A percentile compares a stretch with the other conserved stretches of the same genome.
phyloP scores from a whole-genome alignment of 2,329 filamentous ascomycete genomes.

The Penicillium hesseltinei region DNA sequence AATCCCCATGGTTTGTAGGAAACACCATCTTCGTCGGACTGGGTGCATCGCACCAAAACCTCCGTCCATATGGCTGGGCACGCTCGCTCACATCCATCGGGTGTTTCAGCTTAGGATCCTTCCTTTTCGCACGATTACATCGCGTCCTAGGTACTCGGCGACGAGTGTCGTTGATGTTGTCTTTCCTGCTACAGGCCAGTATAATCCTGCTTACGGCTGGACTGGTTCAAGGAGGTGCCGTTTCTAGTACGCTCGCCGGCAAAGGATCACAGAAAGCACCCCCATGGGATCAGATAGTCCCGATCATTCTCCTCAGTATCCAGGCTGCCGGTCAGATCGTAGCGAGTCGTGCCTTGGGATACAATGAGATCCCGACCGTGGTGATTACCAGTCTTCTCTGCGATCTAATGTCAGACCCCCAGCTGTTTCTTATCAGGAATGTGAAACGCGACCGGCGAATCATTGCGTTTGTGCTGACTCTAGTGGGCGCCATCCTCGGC shows the following conservation, averaged over 20 bases:
- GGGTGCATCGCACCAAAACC: constrained; percentile 42
- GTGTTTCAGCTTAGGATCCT: constrained; percentile 44
- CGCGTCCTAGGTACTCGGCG: constrained; percentile 22
- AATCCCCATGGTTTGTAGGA: constrained; percentile 21
- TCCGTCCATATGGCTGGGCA: constrained; percentile 44
- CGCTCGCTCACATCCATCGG: constrained; percentile 46
- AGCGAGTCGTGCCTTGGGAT: constrained; percentile 28
- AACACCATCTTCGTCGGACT: constrained; percentile 48
- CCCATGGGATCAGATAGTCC: constrained; percentile 26
- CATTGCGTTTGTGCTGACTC: constrained; percentile 26
- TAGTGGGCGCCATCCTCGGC: constrained; percentile 29
- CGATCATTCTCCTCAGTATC: constrained; percentile 33
- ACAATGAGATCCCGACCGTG: constrained; percentile 34
- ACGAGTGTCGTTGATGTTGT: constrained; percentile 27
- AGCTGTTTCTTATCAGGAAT: constrained; percentile 28
- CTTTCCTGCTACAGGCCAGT: constrained; percentile 30
- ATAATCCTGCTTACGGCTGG: constrained; percentile 30
- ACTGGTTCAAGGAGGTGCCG: constrained; percentile 26
- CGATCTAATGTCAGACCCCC: constrained; percentile 31
- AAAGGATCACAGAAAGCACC: neutral
- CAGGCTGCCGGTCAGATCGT: constrained; percentile 35
- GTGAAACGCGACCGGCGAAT: constrained; percentile 30
- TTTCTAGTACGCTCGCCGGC: constrained; percentile 18
- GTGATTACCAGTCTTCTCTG: constrained; percentile 29
- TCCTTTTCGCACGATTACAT: constrained; percentile 41